These are phyloP conservation scores for Rhodotorula glutinis DNA, from an alignment of 1,284 basidiomycete species.

Conservation along the genomic window DNA sequence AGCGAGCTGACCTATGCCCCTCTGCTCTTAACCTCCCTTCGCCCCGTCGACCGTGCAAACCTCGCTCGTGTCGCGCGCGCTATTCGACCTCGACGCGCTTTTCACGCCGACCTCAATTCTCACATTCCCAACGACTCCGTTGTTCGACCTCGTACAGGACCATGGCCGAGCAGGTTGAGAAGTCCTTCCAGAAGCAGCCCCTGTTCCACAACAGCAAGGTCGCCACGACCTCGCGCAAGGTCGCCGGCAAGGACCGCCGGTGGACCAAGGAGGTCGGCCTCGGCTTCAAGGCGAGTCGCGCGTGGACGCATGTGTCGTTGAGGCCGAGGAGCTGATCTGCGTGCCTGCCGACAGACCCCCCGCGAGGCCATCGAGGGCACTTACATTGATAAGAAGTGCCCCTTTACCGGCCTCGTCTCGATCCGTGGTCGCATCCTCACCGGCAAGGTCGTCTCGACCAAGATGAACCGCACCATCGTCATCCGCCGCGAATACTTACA, in stretches of 20 bases:
- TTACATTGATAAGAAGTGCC: slow-evolving; percentile 98
- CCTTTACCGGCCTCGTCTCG: slow-evolving; percentile 69
- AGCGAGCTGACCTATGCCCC: too few relatives aligned
- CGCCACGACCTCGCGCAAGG: slow-evolving; percentile 82
- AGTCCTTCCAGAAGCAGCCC: slow-evolving; percentile 94
- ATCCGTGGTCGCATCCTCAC: slow-evolving; percentile 99
- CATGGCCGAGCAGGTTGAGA: slow-evolving; percentile 70
- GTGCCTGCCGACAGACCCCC: slow-evolving; percentile 61
- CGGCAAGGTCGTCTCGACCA: slow-evolving; percentile 95
- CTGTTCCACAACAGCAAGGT: slow-evolving; percentile 98
- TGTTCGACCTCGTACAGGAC: slow-evolving; percentile 20
- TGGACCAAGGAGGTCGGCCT: slow-evolving; percentile 99
- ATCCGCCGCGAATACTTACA: slow-evolving; percentile 92
- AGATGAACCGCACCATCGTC: slow-evolving; percentile 99
- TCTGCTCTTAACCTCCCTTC: too few relatives aligned
- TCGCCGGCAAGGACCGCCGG: slow-evolving; percentile 88
- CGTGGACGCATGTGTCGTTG: not conserved
- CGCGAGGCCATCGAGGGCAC: slow-evolving; percentile 92
- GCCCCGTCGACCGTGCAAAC: not conserved
- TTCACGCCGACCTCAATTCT: too few relatives aligned
- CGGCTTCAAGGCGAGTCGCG: slow-evolving; percentile 66
- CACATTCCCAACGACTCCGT: too few relatives aligned
- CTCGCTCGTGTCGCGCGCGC: not conserved
- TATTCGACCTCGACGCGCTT: not conserved
- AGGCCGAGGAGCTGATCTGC: not conserved